Evolutionary conservation across 2,329 filamentous ascomycete species (phyloP).

Genomic region (Xylaria sp.): DNA sequence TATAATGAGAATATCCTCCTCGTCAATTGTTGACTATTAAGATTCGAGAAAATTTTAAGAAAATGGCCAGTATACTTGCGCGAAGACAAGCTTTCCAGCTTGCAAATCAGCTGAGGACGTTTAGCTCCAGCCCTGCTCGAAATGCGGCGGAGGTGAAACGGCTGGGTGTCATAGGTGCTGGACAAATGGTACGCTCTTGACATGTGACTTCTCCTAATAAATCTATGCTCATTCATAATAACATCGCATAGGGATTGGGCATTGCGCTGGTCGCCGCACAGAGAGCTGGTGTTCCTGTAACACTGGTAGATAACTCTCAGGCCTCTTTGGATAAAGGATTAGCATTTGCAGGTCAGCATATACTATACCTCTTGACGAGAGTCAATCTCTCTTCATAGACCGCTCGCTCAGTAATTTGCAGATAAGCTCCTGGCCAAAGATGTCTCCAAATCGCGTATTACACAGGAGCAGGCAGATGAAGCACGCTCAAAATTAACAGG

Average conservation of each 20-base stretch:
- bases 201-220: slow-evolving; percentile 51
- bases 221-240: slow-evolving; percentile 43
- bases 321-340: slow-evolving; percentile 88
- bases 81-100: slow-evolving; percentile 53
- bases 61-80: slow-evolving; percentile 55
- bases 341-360: slow-evolving; percentile 79
- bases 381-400: not conserved
- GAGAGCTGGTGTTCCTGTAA: slow-evolving; percentile 84
- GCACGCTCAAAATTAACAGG: slow-evolving; percentile 75
- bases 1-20: not conserved
- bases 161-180: slow-evolving; percentile 91
- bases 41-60: slow-evolving; percentile 17
- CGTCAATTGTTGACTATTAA: slow-evolving; percentile 6
- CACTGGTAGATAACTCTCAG: slow-evolving; percentile 84
- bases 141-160: slow-evolving; percentile 80
- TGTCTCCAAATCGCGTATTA: slow-evolving; percentile 86
- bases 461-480: slow-evolving; percentile 80
- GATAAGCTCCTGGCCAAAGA: slow-evolving; percentile 95
- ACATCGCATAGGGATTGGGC: slow-evolving; percentile 77
- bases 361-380: slow-evolving; percentile 25
- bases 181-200: slow-evolving; percentile 81
- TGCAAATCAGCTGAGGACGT: slow-evolving; percentile 63
- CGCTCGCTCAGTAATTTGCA: slow-evolving; percentile 49
- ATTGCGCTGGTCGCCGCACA: slow-evolving; percentile 95
- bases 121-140: slow-evolving; percentile 73